Base-by-base conservation (phyloP, 2,329 filamentous ascomycete species). In the Fusarium mexicanum region DNA sequence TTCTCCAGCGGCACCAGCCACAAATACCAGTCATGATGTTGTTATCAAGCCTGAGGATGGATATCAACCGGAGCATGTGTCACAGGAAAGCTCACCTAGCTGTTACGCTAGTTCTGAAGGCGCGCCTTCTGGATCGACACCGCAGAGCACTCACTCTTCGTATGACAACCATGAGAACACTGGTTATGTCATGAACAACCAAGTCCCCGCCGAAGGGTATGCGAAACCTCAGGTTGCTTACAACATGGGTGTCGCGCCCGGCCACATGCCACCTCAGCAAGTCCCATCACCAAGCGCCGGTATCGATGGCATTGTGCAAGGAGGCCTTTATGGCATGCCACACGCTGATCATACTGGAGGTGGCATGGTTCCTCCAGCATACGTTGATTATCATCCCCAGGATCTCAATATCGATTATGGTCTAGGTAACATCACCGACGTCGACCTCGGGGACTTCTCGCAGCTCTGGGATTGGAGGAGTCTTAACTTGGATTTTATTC, bases 401-500 rank as follows among this genome's bases (percentile, higher is more conserved):
- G 63, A 67, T 16, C 18, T 65, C 17, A 64, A 71, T 16, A 41
- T 69, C 47, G 63, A 77, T 18, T 68, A 67, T 14, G 62, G 53
- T 1, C 44, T 77, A 10, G 74, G 71, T 11, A 67, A 57, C 8
- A 77, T 78, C 13, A 78, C 76, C 2, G 74, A 76, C 16, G 64
- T 65, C 3, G 74, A 77, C 4, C 60, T 78, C 1, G 76, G 76
- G 16, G 74, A 78, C 29, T 78, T 78, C 40, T 71, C 74, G 5
- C 58, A 67, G 18, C 44, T 78, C 2, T 78, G 76, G 76, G 74
- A 78, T 17, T 78, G 76, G 76, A 67, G 69, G 17, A 78, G 76
- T 26, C 60, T 78, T 6, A 69, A 76, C 26, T 53, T 78, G 58
- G 73, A 76, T 50, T 78, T 78, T 40, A 78, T 78, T 29, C 62